Evolutionary conservation across 306 rosid species (phyloP), one percentile per base, ranked within the genome.

Genomic region (Alnus glutinosa): DNA sequence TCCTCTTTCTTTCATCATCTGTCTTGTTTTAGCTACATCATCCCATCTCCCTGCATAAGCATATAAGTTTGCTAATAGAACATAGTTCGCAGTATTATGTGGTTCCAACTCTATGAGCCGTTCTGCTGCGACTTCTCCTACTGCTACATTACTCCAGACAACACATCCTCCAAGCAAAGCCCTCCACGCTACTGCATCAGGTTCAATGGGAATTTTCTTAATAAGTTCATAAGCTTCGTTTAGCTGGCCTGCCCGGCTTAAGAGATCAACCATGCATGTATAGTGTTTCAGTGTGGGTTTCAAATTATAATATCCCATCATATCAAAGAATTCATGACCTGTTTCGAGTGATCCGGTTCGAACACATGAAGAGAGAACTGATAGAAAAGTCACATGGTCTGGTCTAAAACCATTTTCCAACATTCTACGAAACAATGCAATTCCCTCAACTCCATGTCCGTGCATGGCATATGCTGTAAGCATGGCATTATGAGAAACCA

Each of bases 401-500:
- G 91, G 91, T 86, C 80, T 80, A 73, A 84, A 74, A 70, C 76
- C 79, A 8, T 61, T 66, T 1, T 79, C 75, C 52, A 88, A 77
- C 79, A 83, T 79, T 79, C 55, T 74, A 70, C 54, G 71, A 44
- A 88, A 88, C 44, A 85, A 81, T 39, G 84, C 72, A 55, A 89
- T 87, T 80, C 93, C 93, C 74, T 89, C 78, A 77, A 78, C 83
- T 28, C 91, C 91, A 10, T 78, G 64, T 58, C 91, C 91, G 11
- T 85, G 91, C 88, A 85, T 83, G 34, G 91, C 89, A 84, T 78
- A 87, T 6, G 93, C 93, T 37, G 86, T 89, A 55, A 89, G 88
- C 87, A 87, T 83, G 42, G 89, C 88, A 79, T 89, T 89, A 76
- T 86, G 85, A 67, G 86, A 83, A 30, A 89, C 91, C 80, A 89